Conservation (phyloP, 1,284 basidiomycete species). For the Neonothopanus nambi region DNA sequence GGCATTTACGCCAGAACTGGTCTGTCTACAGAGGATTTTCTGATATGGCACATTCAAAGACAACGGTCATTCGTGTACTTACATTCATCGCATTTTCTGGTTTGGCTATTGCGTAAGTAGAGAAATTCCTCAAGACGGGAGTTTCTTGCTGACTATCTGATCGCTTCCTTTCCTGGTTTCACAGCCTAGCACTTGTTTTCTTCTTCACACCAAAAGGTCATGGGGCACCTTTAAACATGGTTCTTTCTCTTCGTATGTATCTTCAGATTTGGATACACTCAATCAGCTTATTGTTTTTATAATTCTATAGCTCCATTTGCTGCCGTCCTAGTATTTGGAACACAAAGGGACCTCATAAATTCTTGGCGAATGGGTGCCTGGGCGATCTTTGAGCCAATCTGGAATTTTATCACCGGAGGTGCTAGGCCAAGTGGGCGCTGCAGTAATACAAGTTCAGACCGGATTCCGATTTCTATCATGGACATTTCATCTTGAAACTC, state of each 20-base stretch:
- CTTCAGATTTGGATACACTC: no score
- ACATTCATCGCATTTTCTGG: slow-evolving; percentile 11
- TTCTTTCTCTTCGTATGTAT: slow-evolving; percentile 13
- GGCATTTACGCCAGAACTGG: slow-evolving; percentile 10
- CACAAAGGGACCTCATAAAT: slow-evolving; percentile 11
- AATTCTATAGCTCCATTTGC: slow-evolving; percentile 10
- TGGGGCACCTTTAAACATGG: slow-evolving; percentile 8
- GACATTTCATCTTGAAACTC: no score
- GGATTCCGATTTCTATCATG: no score
- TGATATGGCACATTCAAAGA: background rate
- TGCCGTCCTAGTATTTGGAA: slow-evolving; percentile 14
- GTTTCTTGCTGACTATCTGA: no score
- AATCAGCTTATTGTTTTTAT: no score
- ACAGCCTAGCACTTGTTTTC: slow-evolving; percentile 15
- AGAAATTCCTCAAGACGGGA: background rate
- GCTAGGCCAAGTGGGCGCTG: no score
- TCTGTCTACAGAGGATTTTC: background rate
- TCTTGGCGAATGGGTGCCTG: slow-evolving; percentile 2
- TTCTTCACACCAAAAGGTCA: slow-evolving; percentile 7
- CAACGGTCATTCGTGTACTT: slow-evolving; percentile 10
- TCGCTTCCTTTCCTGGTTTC: background rate
- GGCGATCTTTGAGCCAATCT: background rate
- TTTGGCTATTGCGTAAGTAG: slow-evolving; percentile 13
- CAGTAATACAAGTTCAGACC: no score
- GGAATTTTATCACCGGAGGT: no score